Percentiles rank a stretch among this genome's conserved stretches.
Evolutionary conservation across 2,329 filamentous ascomycete species (phyloP).

Genomic region (Sphaerulina populicola): DNA sequence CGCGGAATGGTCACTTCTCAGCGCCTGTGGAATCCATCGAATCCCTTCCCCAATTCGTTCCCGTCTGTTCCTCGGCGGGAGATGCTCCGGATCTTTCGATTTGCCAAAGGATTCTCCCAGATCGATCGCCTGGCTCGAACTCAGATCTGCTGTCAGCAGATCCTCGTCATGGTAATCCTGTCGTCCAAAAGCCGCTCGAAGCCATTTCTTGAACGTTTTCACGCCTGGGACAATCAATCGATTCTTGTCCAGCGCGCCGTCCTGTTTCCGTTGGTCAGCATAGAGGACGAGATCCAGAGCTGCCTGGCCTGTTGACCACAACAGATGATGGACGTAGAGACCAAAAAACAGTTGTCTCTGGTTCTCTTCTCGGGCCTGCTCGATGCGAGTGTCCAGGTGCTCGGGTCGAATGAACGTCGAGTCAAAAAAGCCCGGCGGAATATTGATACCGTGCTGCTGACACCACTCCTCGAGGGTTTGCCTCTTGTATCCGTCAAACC

Average conservation of each 20-base stretch:
- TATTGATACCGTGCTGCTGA: constrained; percentile 39
- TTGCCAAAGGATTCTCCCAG: constrained; percentile 56
- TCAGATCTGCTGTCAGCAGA: constrained; percentile 51
- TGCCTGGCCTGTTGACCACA: constrained; percentile 51
- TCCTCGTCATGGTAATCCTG: constrained; percentile 49
- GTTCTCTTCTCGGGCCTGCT: constrained; percentile 54
- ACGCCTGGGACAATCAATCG: constrained; percentile 56
- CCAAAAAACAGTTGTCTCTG: constrained; percentile 63
- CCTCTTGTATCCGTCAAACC: constrained; percentile 49
- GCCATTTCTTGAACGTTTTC: constrained; percentile 58
- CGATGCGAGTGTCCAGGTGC: constrained; percentile 35
- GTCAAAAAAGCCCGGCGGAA: constrained; percentile 47
- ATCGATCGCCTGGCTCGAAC: constrained; percentile 49
- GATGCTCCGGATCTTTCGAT: constrained; percentile 64
- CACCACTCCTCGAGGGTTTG: constrained; percentile 49
- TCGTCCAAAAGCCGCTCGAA: constrained; percentile 46
- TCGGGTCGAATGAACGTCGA: constrained; percentile 43
- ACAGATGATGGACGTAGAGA: constrained; percentile 62
- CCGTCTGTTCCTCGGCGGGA: constrained; percentile 53
- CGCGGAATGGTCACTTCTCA: constrained; percentile 55
- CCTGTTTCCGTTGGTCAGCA: constrained; percentile 56
- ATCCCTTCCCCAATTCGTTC: constrained; percentile 56
- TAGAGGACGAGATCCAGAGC: constrained; percentile 59
- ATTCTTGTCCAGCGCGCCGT: constrained; percentile 56
- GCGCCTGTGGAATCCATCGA: constrained; percentile 49